Base-by-base conservation (phyloP, 2,329 filamentous ascomycete species). In the Ceratocystis cubensis region DNA sequence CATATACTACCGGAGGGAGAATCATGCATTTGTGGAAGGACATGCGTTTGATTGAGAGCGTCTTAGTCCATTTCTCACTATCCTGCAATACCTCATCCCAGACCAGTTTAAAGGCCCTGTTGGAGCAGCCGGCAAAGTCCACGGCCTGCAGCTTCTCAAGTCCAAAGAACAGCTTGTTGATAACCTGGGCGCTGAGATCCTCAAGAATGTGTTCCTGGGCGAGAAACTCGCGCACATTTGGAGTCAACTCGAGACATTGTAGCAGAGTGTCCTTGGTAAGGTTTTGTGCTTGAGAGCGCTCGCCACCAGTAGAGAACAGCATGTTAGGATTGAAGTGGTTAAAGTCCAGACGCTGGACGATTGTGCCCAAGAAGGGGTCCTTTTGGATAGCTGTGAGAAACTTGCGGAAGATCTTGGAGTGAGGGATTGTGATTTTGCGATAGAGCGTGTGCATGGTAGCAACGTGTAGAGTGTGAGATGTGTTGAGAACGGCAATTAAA, bases 271-370 rank as follows among this genome's bases (percentile, higher is more conserved):
- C 82, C 15, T 87, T 80, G 22, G 89, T 93, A 71, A 94, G 75
- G 75, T 92, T 91, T 72, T 84, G 84, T 67, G 89, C 89, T 75
- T 88, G 82, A 25, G 83, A 81, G 67, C 89, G 86, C 81, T 91
- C 87, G 74, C 85, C 84, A 70, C 85, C 87, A 17, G 87, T 90
- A 69, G 84, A 83, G 72, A 91, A 91, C 69, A 91, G 80, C 66
- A 88, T 87, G 65, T 88, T 85, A 25, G 88, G 89, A 74, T 90
- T 92, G 76, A 92, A 92, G 78, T 92, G 89, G 69, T 88, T 91
- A 72, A 94, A 92, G 76, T 94, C 89, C 59, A 93, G 78, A 63
- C 89, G 86, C 67, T 88, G 85, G 57, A 93, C 88, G 71, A 92
- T 84, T 50, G 84, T 87, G 59, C 89, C 89, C 65, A 92, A 79